These are phyloP conservation scores for Clitoria ternatea DNA, from an alignment of 306 rosid genomes.

Conservation along the genomic window DNA sequence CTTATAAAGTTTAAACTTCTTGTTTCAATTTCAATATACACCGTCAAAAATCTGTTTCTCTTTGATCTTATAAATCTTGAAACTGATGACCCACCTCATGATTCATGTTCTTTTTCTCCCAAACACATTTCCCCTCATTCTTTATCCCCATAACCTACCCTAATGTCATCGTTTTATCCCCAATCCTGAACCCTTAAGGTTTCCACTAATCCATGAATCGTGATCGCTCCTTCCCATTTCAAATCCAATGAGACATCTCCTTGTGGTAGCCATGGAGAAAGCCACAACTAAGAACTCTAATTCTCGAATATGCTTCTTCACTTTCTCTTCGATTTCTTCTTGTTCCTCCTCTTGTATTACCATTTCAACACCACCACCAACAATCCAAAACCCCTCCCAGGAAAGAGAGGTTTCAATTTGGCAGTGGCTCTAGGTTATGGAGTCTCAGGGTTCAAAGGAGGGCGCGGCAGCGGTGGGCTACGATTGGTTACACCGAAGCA, in stretches of 20 bases:
- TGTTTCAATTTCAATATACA: too few species aligned
- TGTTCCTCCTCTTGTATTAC: conserved; percentile 71
- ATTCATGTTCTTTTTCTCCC: neutral
- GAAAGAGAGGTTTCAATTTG: conserved; percentile 17
- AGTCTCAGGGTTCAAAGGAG: too few species aligned
- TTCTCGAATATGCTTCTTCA: conserved; percentile 61
- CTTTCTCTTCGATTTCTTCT: conserved; percentile 69
- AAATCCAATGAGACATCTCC: conserved; percentile 82
- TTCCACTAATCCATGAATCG: neutral
- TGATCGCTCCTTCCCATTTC: conserved; percentile 17
- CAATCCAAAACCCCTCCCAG: neutral
- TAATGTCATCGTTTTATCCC: too few species aligned
- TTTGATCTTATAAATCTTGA: neutral
- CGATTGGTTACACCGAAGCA: too few species aligned
- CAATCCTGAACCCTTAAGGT: too few species aligned
- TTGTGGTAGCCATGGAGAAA: conserved; percentile 70
- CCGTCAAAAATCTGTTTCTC: neutral
- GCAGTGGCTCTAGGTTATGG: neutral
- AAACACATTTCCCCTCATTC: too few species aligned
- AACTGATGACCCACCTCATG: too few species aligned
- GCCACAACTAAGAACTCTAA: conserved; percentile 46
- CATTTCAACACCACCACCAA: conserved; percentile 36
- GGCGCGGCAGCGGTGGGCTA: too few species aligned
- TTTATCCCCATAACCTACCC: too few species aligned
- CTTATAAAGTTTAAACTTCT: too few species aligned